Percentiles rank a stretch among this genome's conserved stretches.
These are phyloP conservation scores for Salvia miltiorrhiza DNA, from an alignment of 257 asterid genomes.

Conservation along the genomic window DNA sequence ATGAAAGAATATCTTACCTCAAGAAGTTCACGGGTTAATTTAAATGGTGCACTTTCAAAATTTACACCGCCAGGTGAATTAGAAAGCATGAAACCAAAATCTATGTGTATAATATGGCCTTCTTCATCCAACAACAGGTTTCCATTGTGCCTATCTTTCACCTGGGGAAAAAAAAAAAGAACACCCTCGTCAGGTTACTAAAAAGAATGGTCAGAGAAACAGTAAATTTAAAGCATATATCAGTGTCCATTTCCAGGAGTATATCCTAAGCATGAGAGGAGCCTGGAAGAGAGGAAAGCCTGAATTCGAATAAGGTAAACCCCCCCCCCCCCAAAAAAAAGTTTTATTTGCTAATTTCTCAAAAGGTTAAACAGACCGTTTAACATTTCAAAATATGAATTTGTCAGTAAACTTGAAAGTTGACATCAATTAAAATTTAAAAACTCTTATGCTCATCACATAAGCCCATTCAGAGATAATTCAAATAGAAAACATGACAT, in stretches of 20 bases:
- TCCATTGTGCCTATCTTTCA: slow-evolving; percentile 97
- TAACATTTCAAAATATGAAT: background rate
- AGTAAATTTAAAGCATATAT: background rate
- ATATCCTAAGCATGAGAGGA: background rate
- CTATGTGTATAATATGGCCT: slow-evolving; percentile 98
- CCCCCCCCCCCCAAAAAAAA: background rate
- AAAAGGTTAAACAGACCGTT: background rate
- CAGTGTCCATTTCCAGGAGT: background rate
- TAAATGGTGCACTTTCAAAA: slow-evolving; percentile 99
- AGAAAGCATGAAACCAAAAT: slow-evolving; percentile 99
- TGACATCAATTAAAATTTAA: background rate
- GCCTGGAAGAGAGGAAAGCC: background rate
- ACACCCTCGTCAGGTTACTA: slow-evolving; percentile 9
- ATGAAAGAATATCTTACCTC: slow-evolving; percentile 50
- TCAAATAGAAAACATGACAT: background rate
- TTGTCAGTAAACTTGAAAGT: background rate
- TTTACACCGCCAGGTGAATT: slow-evolving; percentile 99
- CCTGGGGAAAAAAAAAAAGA: slow-evolving; percentile 34
- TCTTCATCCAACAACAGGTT: slow-evolving; percentile 98
- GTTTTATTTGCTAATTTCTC: slow-evolving; percentile 1
- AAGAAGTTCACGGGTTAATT: slow-evolving; percentile 96
- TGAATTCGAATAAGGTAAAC: no score
- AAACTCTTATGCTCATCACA: background rate
- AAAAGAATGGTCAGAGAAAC: background rate
- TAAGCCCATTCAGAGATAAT: background rate